A percentile compares a stretch with the other conserved stretches of the same genome.
Evolutionary conservation across 192 early-diverging fungal species (phyloP).

Genomic region (Coemansia furcata): DNA sequence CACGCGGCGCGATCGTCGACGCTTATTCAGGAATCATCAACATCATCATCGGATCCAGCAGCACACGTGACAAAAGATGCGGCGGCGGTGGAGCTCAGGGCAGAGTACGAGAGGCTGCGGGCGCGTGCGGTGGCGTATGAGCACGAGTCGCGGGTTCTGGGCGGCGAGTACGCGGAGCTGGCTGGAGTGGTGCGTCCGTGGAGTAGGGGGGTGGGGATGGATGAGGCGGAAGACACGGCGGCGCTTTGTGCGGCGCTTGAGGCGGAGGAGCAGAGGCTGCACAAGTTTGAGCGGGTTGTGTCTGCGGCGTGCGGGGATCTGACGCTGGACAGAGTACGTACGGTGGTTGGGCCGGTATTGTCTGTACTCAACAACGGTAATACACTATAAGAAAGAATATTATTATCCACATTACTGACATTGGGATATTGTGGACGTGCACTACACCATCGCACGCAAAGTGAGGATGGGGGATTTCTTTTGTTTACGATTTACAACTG

Average conservation of each 20-base stretch:
- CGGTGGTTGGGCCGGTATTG: slow-evolving; percentile 47
- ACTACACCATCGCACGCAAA: not conserved
- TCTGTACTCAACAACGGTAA: slow-evolving; percentile 50
- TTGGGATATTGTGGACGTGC: not conserved
- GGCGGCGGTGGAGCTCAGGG: slow-evolving; percentile 12
- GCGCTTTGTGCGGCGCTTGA: slow-evolving; percentile 27
- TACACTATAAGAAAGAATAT: slow-evolving; percentile 11
- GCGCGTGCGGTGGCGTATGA: slow-evolving; percentile 14
- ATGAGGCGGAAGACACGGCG: slow-evolving; percentile 34
- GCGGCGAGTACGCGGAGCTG: slow-evolving; percentile 40
- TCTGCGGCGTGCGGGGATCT: slow-evolving; percentile 50
- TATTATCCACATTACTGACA: not conserved
- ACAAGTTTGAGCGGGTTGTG: slow-evolving; percentile 52
- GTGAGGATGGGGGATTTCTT: not conserved
- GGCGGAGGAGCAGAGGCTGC: slow-evolving; percentile 40
- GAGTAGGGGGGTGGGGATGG: slow-evolving; percentile 8
- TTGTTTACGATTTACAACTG: not conserved
- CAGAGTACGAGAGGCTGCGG: slow-evolving; percentile 31
- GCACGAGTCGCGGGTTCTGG: slow-evolving; percentile 22
- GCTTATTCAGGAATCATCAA: not conserved
- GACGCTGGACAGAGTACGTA: slow-evolving; percentile 47
- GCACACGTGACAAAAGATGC: not conserved
- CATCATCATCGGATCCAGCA: not conserved
- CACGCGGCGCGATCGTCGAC: slow-evolving; percentile 17
- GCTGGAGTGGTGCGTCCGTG: slow-evolving; percentile 32